Conservation (phyloP, 495 filamentous ascomycete genomes). For the Penicillium riverlandense region DNA sequence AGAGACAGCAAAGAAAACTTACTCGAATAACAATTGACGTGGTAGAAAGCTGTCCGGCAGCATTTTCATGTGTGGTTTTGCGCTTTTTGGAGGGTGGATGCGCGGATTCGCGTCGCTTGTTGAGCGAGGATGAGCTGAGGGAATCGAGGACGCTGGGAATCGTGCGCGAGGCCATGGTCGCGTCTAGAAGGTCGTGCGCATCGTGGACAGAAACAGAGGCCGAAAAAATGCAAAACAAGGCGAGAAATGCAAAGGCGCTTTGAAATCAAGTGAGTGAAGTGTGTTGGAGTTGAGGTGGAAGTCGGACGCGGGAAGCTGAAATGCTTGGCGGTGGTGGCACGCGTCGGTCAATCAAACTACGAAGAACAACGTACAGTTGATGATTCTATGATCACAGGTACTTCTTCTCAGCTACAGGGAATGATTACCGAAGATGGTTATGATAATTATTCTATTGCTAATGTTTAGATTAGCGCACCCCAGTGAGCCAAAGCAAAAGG, state of each 20-base stretch:
- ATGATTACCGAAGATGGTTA: not conserved
- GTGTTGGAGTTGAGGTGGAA: no score
- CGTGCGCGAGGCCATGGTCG: conserved; percentile 33
- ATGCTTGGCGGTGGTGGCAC: no score
- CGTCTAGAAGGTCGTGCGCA: conserved; percentile 13
- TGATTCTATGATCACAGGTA: not conserved
- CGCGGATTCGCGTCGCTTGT: conserved; percentile 20
- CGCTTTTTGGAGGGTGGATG: conserved; percentile 27
- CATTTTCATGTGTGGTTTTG: conserved; percentile 16
- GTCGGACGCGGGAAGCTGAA: no score
- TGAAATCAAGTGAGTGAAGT: not conserved
- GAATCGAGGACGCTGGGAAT: conserved; percentile 26
- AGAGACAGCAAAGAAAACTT: not conserved
- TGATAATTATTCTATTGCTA: conserved; percentile 36
- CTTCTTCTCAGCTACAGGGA: not conserved
- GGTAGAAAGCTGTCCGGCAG: conserved; percentile 16
- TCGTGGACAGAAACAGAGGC: conserved; percentile 4
- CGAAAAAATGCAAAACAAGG: conserved; percentile 1
- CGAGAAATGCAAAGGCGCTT: not conserved
- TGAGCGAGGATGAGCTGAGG: conserved; percentile 24
- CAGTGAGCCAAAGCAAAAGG: conserved; percentile 4
- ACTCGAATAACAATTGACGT: conserved; percentile 31
- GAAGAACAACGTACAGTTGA: no score
- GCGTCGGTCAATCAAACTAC: no score
- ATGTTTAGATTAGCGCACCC: conserved; percentile 41